These are phyloP conservation scores for Xylariales sp. DNA, from an alignment of 2,329 filamentous ascomycete species.

Conservation along the genomic window DNA sequence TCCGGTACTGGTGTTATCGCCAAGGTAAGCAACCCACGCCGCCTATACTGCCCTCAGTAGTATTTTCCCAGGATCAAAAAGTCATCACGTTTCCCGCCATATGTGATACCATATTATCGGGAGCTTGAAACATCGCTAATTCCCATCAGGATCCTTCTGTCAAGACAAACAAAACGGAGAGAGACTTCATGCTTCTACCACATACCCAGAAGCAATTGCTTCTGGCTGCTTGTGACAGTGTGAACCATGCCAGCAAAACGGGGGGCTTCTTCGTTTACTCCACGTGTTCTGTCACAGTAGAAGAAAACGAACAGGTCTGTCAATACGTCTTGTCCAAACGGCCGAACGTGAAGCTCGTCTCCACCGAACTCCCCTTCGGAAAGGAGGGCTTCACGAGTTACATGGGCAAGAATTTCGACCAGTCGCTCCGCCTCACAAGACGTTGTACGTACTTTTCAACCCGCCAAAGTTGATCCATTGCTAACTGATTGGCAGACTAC, in stretches of 20 bases:
- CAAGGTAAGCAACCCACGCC: no score
- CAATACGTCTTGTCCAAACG: slow-evolving; percentile 88
- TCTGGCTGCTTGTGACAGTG: slow-evolving; percentile 88
- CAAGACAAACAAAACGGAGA: slow-evolving; percentile 97
- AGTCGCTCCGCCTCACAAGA: slow-evolving; percentile 74
- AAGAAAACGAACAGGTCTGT: slow-evolving; percentile 90
- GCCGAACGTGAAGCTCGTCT: slow-evolving; percentile 89
- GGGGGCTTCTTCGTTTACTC: slow-evolving; percentile 96
- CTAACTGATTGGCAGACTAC: no score
- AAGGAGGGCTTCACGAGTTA: slow-evolving; percentile 89
- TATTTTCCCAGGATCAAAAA: no score
- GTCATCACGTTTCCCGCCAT: no score
- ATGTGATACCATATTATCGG: no score
- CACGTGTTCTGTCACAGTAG: slow-evolving; percentile 89
- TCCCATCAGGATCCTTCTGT: slow-evolving; percentile 90
- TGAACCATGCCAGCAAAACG: slow-evolving; percentile 85
- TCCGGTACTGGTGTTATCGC: slow-evolving; percentile 96
- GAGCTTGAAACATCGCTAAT: no score
- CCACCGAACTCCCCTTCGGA: slow-evolving; percentile 85
- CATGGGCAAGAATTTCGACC: slow-evolving; percentile 87
- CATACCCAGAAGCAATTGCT: slow-evolving; percentile 94
- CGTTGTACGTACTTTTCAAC: no score
- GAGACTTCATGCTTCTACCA: slow-evolving; percentile 88
- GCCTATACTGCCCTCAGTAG: no score
- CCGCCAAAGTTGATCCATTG: no score